Evolutionary conservation across 805 yeast species (phyloP).

Genomic region (Starmera quercuum): DNA sequence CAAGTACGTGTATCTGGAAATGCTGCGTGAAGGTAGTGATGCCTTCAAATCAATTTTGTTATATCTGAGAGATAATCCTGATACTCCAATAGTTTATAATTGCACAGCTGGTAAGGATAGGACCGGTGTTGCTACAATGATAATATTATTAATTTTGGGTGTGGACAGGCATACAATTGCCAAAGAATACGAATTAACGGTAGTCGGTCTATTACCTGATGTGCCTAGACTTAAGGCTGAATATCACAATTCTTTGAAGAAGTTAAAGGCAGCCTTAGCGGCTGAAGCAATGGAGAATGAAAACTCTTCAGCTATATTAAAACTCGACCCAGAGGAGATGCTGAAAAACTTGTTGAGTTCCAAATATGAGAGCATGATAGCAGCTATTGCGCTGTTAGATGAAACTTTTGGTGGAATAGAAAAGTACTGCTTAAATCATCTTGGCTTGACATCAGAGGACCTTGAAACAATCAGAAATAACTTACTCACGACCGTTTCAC

Average conservation of each 20-base stretch:
- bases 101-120: constrained; percentile 88
- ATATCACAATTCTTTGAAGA: constrained; percentile 12
- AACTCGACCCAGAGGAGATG: constrained; percentile 34
- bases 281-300: constrained; percentile 3
- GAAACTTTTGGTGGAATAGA: constrained; percentile 47
- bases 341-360: constrained; percentile 55
- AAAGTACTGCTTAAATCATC: constrained; percentile 33
- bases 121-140: constrained; percentile 69
- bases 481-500: constrained; percentile 15
- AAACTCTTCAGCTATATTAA: constrained; percentile 1
- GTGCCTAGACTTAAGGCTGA: constrained; percentile 14
- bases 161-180: constrained; percentile 61
- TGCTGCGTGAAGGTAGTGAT: constrained; percentile 40
- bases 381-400: constrained; percentile 47
- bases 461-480: constrained; percentile 27
- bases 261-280: constrained; percentile 3
- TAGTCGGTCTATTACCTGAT: constrained; percentile 52
- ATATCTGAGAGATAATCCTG: constrained; percentile 46
- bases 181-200: constrained; percentile 71
- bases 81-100: constrained; percentile 53
- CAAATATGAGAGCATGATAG: constrained; percentile 62
- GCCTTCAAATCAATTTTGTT: constrained; percentile 44
- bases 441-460: constrained; percentile 41
- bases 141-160: constrained; percentile 54
- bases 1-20: constrained; percentile 52